Base-by-base conservation (phyloP, 331 rosid genomes). In the Malus hybrid region DNA sequence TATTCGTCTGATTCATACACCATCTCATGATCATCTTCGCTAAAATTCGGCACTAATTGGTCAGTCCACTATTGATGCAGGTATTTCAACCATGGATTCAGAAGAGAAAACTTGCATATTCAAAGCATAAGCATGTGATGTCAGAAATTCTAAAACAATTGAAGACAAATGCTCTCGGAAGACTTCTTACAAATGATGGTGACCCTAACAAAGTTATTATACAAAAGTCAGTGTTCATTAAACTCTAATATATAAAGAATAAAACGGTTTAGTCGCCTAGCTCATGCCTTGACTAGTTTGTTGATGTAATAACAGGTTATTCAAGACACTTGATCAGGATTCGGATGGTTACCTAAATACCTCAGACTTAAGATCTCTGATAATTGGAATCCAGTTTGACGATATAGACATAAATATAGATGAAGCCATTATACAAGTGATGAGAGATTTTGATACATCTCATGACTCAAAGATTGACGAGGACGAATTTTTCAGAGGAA, bases 81-180 rank as follows among this genome's bases (percentile, higher is more conserved):
- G 71, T 89, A 46, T 78, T 93, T 85, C 97, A 90, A 75, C 93
- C 93, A 31, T 86, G 90, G 92, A 90, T 88, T 72, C 95, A 89
- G 74, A 86, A 15, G 75, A 84, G 98, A 76, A 89, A 86, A 74
- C 71, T 93, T 67, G 78, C 42, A 14, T 93, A 72, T 78, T 84
- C 84, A 60, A 86, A 78, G 59, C 92, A 83, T 77, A 93, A 88
- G 72, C 97, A 81, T 77, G 87, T 89, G 63, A 90, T 93, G 77
- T 84, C 87, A 59, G 93, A 90, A 59, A 54, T 93, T 75, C 71
- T 93, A 55, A 78, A 1, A 75, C 75, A 86, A 75, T 76, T 93
- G 64, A 90, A 74, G 79, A 28, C 80, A 82, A 87, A 6, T 71
- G 72, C 92, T 4, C 68, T 87, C 65, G 98, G 90, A 81, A 85